Evolutionary conservation across 805 yeast species (phyloP).

Genomic region (Saccharomyces jurei): DNA sequence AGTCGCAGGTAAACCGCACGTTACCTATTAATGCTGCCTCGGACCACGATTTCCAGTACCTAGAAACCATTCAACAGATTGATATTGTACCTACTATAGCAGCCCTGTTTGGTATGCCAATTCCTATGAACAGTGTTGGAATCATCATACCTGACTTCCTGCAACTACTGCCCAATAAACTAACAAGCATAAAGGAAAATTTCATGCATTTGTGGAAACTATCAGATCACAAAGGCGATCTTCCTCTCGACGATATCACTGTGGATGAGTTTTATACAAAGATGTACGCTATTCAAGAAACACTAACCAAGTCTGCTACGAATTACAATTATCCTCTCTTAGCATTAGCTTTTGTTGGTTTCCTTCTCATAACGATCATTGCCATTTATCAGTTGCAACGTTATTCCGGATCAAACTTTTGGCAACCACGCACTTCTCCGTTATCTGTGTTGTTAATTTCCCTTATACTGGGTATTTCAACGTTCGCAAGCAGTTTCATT

Average conservation of each 20-base stretch:
- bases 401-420: conserved; percentile 1
- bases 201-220: conserved; percentile 44
- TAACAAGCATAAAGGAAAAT: conserved; percentile 41
- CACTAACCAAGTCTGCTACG: conserved; percentile 54
- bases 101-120: conserved; percentile 71
- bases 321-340: conserved; percentile 58
- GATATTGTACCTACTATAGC: conserved; percentile 91
- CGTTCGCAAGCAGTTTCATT: conserved; percentile 81
- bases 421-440: conserved; percentile 6
- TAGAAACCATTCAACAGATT: conserved; percentile 63
- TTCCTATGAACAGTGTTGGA: conserved; percentile 87
- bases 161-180: conserved; percentile 37
- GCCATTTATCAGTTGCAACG: conserved; percentile 1
- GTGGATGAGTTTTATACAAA: conserved; percentile 27
- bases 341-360: conserved; percentile 20
- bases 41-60: conserved; percentile 50
- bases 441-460: conserved; percentile 21
- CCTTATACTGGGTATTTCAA: conserved; percentile 41
- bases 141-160: conserved; percentile 53
- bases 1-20: conserved; percentile 7
- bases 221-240: conserved; percentile 6
- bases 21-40: conserved; percentile 9
- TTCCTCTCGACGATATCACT: conserved; percentile 1
- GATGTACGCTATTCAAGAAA: conserved; percentile 41
- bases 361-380: conserved; percentile 9